A percentile compares a stretch with the other conserved stretches of the same genome.
Conservation (phyloP, 2,329 filamentous ascomycete genomes). For the Sporothrix humicola region DNA sequence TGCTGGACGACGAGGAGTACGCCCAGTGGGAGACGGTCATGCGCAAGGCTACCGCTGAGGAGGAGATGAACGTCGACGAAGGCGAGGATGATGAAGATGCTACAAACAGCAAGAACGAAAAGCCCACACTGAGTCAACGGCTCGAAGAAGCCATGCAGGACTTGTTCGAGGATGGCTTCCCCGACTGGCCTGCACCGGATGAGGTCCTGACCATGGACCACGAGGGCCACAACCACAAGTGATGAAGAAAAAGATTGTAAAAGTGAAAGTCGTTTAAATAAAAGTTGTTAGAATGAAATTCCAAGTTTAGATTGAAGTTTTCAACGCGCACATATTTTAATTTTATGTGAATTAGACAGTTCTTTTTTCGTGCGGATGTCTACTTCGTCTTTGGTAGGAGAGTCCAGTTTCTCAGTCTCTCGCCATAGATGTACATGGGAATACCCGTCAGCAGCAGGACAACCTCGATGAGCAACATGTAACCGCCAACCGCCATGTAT, state of each 20-base stretch:
- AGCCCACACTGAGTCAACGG: not conserved
- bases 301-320: no score
- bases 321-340: no score
- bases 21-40: constrained; percentile 43
- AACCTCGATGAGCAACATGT: constrained; percentile 10
- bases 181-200: constrained; percentile 36
- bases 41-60: constrained; percentile 14
- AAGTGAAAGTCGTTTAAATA: not conserved
- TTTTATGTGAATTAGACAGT: no score
- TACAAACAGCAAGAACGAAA: not conserved
- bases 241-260: not conserved
- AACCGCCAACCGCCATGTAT: constrained; percentile 38
- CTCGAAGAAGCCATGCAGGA: constrained; percentile 26
- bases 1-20: constrained; percentile 66
- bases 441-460: not conserved
- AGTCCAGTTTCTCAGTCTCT: constrained; percentile 17
- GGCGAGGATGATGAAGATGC: not conserved
- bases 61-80: not conserved
- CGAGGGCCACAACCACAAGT: constrained; percentile 24
- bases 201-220: constrained; percentile 31
- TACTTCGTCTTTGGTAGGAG: not conserved
- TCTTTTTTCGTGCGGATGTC: no score
- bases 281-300: no score
- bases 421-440: constrained; percentile 3
- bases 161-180: constrained; percentile 38